A percentile compares a stretch with the other conserved stretches of the same genome.
Evolutionary conservation across 2,329 filamentous ascomycete species (phyloP).

Genomic region (Lachnellula occidentalis): DNA sequence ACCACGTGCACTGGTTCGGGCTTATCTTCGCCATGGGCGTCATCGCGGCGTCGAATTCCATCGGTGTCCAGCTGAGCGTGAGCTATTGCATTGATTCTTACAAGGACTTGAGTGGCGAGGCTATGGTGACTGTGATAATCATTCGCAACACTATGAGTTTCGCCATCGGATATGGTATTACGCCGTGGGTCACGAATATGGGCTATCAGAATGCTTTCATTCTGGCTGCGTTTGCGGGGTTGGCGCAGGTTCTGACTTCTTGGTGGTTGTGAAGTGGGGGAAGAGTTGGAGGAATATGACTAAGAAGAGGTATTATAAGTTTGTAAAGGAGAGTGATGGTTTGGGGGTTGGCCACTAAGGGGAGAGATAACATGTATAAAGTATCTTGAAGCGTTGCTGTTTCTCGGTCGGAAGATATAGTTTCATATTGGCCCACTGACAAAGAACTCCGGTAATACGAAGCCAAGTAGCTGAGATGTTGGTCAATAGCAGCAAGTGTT

Average conservation of each 20-base stretch:
- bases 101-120: conserved; percentile 42
- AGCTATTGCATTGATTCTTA: conserved; percentile 45
- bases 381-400: too few species aligned
- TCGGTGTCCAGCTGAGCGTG: conserved; percentile 39
- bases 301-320: conserved; percentile 34
- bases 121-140: conserved; percentile 45
- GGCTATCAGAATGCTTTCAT: conserved; percentile 42
- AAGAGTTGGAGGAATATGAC: conserved; percentile 37
- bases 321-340: conserved; percentile 29
- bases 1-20: conserved; percentile 41
- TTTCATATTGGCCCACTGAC: too few species aligned
- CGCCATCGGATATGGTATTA: conserved; percentile 46
- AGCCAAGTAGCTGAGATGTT: too few species aligned
- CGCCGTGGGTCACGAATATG: conserved; percentile 38
- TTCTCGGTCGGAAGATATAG: too few species aligned
- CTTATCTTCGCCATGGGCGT: conserved; percentile 43
- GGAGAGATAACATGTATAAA: neutral
- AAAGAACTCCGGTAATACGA: too few species aligned
- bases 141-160: conserved; percentile 45
- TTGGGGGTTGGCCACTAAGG: conserved; percentile 11
- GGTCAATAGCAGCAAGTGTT: too few species aligned
- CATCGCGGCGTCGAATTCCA: conserved; percentile 38
- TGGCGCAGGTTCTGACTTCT: conserved; percentile 37
- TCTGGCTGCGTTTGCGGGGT: conserved; percentile 34
- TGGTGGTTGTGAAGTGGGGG: conserved; percentile 45